These are phyloP conservation scores for Marasmius tenuissimus DNA, from an alignment of 1,284 basidiomycete genomes.

Conservation along the genomic window DNA sequence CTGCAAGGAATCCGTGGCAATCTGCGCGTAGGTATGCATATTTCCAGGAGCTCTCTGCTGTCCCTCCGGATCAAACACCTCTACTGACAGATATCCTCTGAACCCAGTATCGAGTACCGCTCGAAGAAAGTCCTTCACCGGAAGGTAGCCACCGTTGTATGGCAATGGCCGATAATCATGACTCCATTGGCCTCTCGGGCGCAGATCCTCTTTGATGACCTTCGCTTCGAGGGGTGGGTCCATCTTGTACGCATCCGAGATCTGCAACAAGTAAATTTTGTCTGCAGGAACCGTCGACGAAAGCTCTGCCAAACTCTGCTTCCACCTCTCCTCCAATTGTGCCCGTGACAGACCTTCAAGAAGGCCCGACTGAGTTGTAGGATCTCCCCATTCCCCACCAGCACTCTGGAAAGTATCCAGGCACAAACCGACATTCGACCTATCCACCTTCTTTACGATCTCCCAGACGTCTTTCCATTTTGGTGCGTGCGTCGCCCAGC, in stretches of 20 bases:
- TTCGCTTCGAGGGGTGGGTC: not conserved
- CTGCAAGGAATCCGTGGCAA: not conserved
- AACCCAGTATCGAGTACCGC: not conserved
- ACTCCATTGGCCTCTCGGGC: not conserved
- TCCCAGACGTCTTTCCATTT: not conserved
- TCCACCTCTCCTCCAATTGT: not conserved
- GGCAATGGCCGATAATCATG: constrained; percentile 3
- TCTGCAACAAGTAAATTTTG: constrained; percentile 3
- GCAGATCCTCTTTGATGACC: not conserved
- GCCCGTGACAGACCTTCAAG: not conserved
- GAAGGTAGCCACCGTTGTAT: constrained; percentile 2
- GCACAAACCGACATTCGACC: not conserved
- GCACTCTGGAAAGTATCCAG: not conserved
- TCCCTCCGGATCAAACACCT: not conserved
- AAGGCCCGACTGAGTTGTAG: not conserved
- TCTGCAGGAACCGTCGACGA: not conserved
- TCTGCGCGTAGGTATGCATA: not conserved
- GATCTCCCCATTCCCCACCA: constrained; percentile 1
- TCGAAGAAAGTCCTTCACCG: not conserved
- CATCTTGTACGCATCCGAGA: constrained; percentile 6
- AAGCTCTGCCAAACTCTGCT: not conserved
- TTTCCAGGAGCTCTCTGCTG: not conserved
- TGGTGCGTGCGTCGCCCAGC: not conserved
- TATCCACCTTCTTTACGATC: not conserved
- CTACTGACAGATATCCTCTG: not conserved